Evolutionary conservation across 768 basidiomycete genomes (phyloP).

Genomic region (Suillus subluteus): DNA sequence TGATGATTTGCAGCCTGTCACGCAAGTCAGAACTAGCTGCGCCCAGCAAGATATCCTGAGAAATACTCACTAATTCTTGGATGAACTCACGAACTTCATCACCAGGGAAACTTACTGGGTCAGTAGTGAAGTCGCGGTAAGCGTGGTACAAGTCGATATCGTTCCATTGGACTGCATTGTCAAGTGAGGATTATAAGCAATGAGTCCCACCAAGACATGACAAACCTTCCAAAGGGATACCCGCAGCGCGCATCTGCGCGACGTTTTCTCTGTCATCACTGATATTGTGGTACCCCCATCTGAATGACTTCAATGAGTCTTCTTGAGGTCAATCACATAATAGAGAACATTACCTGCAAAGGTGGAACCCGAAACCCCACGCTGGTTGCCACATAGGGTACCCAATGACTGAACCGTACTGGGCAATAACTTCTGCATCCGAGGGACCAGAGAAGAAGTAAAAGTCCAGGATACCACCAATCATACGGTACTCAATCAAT

Average conservation of each 20-base stretch:
- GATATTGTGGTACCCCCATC: constrained; percentile 58
- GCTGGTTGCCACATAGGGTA: constrained; percentile 71
- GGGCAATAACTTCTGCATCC: constrained; percentile 62
- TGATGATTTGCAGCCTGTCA: constrained; percentile 31
- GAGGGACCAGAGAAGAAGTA: constrained; percentile 70
- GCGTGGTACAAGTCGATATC: constrained; percentile 77
- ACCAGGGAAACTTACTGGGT: constrained; percentile 63
- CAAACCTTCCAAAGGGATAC: constrained; percentile 74
- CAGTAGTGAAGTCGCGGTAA: constrained; percentile 68
- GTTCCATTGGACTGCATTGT: constrained; percentile 69
- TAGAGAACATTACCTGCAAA: constrained; percentile 52
- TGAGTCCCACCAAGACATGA: constrained; percentile 8
- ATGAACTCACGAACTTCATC: constrained; percentile 59
- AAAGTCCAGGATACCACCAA: constrained; percentile 81
- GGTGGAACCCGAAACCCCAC: constrained; percentile 82
- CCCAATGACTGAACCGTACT: constrained; percentile 71
- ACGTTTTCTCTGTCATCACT: constrained; percentile 63
- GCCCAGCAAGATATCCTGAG: constrained; percentile 20
- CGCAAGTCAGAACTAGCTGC: constrained; percentile 10
- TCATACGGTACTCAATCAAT: constrained; percentile 69
- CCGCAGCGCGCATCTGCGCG: constrained; percentile 61
- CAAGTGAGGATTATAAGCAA: constrained; percentile 11
- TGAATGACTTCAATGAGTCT: not conserved
- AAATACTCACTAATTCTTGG: constrained; percentile 51
- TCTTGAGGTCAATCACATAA: constrained; percentile 2